Percentiles rank a stretch among this genome's conserved stretches.
Conservation (phyloP, 306 rosid genomes). For the Cicer judaicum region DNA sequence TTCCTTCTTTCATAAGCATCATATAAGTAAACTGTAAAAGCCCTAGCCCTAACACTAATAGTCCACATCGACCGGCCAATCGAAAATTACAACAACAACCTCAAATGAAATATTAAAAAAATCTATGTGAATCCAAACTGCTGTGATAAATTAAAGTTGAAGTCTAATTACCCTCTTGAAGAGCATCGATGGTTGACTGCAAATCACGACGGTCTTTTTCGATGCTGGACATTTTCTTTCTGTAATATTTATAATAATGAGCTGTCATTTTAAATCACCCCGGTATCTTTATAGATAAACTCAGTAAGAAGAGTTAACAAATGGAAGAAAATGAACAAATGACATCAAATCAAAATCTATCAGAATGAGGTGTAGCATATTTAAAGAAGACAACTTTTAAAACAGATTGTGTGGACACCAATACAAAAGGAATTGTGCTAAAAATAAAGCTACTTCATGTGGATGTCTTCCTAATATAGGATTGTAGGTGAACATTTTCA, state of each 20-base stretch:
- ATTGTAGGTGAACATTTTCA: conserved; percentile 17
- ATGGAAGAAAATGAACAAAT: conserved; percentile 24
- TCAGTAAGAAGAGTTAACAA: conserved; percentile 13
- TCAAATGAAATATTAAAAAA: conserved; percentile 29
- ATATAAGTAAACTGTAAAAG: background rate
- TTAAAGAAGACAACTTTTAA: background rate
- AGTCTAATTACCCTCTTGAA: conserved; percentile 80
- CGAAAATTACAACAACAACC: conserved; percentile 17
- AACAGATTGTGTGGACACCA: conserved; percentile 8
- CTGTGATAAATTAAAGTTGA: conserved; percentile 34
- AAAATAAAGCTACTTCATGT: background rate
- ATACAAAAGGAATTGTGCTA: background rate
- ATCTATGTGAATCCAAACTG: conserved; percentile 22
- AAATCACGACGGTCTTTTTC: conserved; percentile 87
- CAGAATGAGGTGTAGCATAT: background rate
- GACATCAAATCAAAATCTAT: conserved; percentile 18
- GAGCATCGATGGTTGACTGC: conserved; percentile 84
- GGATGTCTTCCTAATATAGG: background rate
- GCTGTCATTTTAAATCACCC: conserved; percentile 38
- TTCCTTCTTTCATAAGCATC: conserved; percentile 30
- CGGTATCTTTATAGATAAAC: conserved; percentile 23
- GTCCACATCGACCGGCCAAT: conserved; percentile 10
- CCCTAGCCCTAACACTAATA: conserved; percentile 24
- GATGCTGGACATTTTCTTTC: conserved; percentile 82
- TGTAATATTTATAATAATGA: conserved; percentile 52